Base-by-base conservation (phyloP, 352 stramenopile species). In the Pythium rhizo-oryzae region DNA sequence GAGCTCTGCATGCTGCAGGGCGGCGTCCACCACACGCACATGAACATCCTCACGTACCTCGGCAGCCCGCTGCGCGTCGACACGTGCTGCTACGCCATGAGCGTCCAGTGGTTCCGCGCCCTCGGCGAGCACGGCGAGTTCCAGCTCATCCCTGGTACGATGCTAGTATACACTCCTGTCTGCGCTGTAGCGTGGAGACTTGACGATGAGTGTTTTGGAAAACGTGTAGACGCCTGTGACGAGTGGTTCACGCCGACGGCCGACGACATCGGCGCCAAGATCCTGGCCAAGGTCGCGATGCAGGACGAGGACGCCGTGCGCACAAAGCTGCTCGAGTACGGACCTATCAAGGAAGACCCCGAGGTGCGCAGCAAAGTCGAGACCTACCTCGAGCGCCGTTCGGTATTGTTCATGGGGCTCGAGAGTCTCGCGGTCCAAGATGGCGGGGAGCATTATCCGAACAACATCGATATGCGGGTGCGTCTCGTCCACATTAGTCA, bases 291-390 rank as follows among this genome's bases (percentile, higher is more conserved):
- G 44, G 84, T 95, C 21, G 85, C 86, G 75, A 82, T 93, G 52
- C 79, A 90, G 46, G 84, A 92, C 59, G 76, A 85, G 28, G 83
- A 91, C 65, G 78, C 80, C 4, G 56, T 91, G 3, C 86, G 90
- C 65, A 89, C 85, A 33, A 92, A 91, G 59, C 89, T 93, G 76
- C 78, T 93, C 46, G 87, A 95, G 74, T 92, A 89, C 59, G 85
- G 85, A 69, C 87, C 87, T 2, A 91, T 95, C 59, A 87, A 92
- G 52, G 87, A 91, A 65, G 87, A 95, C 69, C 85, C 87, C 2
- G 79, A 92, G n/a, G 84, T 95, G 21, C 81, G 87, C 43, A 92
- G 79, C 69, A 93, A 92, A 65, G 87, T 95, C n/a, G 87, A 95
- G 70, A 89, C 84, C 70, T 90, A 93, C 54, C 70, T 95, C 28